These are phyloP conservation scores for Batkoa obscura DNA, from an alignment of 371 early-diverging fungal genomes.

Conservation along the genomic window DNA sequence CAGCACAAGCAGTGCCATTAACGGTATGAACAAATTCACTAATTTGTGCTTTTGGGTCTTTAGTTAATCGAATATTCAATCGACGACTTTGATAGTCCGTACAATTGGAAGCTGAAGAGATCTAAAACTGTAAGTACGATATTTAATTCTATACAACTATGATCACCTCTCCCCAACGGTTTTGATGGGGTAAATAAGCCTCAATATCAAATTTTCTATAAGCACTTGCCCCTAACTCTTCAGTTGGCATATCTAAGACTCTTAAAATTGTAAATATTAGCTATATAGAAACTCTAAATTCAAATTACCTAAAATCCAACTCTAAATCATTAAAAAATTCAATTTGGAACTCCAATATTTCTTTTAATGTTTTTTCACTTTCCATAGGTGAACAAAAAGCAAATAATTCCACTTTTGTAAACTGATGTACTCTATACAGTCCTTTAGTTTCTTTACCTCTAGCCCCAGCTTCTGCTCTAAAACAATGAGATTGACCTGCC, in stretches of 20 bases:
- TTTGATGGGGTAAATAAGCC: conserved; percentile 85
- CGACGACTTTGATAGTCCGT: conserved; percentile 73
- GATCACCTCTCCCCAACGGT: conserved; percentile 69
- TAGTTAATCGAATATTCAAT: conserved; percentile 38
- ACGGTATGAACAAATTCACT: conserved; percentile 66
- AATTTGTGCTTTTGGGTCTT: background rate
- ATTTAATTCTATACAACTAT: background rate
- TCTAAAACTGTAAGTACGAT: conserved; percentile 11
- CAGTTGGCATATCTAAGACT: conserved; percentile 79
- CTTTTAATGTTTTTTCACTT: conserved; percentile 43
- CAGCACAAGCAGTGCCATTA: conserved; percentile 85
- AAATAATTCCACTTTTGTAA: conserved; percentile 86
- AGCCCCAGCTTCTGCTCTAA: conserved; percentile 78
- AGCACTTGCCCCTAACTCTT: conserved; percentile 83
- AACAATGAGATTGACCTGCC: conserved; percentile 69
- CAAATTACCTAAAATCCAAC: conserved; percentile 44
- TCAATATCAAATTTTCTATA: conserved; percentile 86
- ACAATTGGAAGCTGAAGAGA: conserved; percentile 68
- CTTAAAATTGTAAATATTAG: conserved; percentile 13
- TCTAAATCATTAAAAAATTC: conserved; percentile 60
- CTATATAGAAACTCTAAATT: background rate
- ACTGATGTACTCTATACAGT: conserved; percentile 84
- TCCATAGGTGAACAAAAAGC: conserved; percentile 41
- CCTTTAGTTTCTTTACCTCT: conserved; percentile 68
- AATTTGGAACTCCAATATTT: conserved; percentile 51